These are phyloP conservation scores for Dictyostelium intermedium DNA, from an alignment of 78 protist species.

Conservation along the genomic window DNA sequence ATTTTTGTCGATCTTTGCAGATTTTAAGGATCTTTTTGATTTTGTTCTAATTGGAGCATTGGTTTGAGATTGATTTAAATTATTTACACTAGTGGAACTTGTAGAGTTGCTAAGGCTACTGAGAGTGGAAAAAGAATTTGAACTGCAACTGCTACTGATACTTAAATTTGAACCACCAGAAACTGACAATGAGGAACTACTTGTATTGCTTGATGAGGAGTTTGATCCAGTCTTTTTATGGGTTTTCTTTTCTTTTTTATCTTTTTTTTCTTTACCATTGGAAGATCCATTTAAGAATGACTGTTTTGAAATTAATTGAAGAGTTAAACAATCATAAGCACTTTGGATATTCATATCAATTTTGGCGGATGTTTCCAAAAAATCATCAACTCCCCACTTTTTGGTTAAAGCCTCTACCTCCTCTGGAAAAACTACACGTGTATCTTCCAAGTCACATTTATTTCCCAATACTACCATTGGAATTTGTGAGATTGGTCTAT, in stretches of 20 bases:
- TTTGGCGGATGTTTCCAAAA: slow-evolving; percentile 83
- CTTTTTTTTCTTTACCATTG: background rate
- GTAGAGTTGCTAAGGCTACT: background rate
- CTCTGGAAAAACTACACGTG: slow-evolving; percentile 86
- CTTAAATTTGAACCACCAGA: background rate
- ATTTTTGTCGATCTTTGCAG: background rate
- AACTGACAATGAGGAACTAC: background rate
- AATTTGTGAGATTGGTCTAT: slow-evolving; percentile 28
- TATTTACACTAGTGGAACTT: background rate
- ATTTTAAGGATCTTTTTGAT: background rate
- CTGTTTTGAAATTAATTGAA: slow-evolving; percentile 25
- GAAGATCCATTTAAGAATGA: background rate
- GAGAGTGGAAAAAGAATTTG: background rate
- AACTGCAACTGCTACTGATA: background rate
- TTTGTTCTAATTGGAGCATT: background rate
- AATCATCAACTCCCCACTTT: slow-evolving; percentile 65
- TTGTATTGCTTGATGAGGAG: background rate
- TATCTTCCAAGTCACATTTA: slow-evolving; percentile 94
- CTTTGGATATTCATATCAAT: slow-evolving; percentile 80
- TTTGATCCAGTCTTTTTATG: background rate
- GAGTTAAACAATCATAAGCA: slow-evolving; percentile 76
- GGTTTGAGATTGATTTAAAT: background rate
- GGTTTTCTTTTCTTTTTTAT: slow-evolving; percentile 7
- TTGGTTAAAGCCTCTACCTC: slow-evolving; percentile 68
- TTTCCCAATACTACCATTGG: slow-evolving; percentile 94